Conservation (phyloP, 2,329 filamentous ascomycete species). For the Zasmidium citrigriseum region DNA sequence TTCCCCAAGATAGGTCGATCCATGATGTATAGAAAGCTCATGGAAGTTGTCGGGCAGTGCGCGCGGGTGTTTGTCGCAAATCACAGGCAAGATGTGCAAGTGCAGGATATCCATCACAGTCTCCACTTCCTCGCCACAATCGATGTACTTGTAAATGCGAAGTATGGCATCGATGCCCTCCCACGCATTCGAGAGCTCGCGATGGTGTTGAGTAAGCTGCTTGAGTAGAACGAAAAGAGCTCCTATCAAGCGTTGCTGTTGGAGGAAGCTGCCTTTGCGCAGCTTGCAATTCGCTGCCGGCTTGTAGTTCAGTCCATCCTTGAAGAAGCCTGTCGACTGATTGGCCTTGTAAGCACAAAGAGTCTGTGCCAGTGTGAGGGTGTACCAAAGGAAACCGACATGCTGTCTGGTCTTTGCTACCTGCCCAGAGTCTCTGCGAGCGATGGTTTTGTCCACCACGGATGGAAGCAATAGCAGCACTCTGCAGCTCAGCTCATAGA, state of each 20-base stretch:
- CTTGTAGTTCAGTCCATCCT: conserved; percentile 3
- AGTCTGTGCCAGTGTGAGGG: conserved; percentile 18
- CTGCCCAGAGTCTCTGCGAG: conserved; percentile 28
- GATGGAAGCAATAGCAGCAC: conserved; percentile 22
- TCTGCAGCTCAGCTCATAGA: conserved; percentile 20
- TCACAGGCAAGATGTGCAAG: conserved; percentile 24
- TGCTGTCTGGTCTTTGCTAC: conserved; percentile 17
- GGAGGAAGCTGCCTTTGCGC: background rate
- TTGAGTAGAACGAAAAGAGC: conserved; percentile 14
- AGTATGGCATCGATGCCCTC: conserved; percentile 24
- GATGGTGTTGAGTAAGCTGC: conserved; percentile 15
- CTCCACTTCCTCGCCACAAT: conserved; percentile 14
- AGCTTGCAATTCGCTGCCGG: background rate
- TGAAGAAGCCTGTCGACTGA: conserved; percentile 4
- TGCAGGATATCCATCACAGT: conserved; percentile 25
- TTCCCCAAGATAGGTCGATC: conserved; percentile 4
- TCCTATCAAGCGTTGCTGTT: background rate
- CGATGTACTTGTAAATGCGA: conserved; percentile 9
- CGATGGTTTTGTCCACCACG: conserved; percentile 18
- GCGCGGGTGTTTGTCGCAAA: conserved; percentile 34
- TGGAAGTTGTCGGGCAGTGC: conserved; percentile 31
- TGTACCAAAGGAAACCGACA: conserved; percentile 19
- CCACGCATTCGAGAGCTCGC: conserved; percentile 25
- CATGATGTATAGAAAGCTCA: conserved; percentile 12
- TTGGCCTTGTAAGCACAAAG: conserved; percentile 6